Evolutionary conservation across 176 grass and related monocot species (phyloP).

Genomic region (Juncus inflexus): DNA sequence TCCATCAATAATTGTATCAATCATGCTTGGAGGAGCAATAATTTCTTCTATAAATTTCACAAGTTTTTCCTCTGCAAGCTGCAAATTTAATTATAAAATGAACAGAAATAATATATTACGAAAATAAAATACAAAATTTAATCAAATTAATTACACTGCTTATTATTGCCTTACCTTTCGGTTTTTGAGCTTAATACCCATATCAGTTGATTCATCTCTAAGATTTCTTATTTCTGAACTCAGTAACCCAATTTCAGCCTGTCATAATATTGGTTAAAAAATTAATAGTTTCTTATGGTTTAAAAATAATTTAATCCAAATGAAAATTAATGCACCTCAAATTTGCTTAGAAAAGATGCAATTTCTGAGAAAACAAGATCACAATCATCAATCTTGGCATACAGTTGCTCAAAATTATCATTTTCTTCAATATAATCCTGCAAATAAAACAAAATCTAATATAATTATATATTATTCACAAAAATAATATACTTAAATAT

Average conservation of each 20-base stretch:
- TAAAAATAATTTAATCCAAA: constrained; percentile 17
- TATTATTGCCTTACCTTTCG: constrained; percentile 39
- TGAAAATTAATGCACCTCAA: constrained; percentile 43
- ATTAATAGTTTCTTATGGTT: neutral
- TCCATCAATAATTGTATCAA: constrained; percentile 54
- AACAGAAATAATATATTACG: neutral
- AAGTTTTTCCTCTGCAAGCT: constrained; percentile 58
- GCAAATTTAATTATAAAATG: constrained; percentile 17
- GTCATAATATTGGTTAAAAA: constrained; percentile 17
- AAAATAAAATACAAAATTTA: too few relatives aligned
- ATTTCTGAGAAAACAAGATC: constrained; percentile 61
- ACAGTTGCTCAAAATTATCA: constrained; percentile 54
- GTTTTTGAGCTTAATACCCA: constrained; percentile 56
- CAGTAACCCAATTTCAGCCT: constrained; percentile 58
- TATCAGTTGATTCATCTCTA: constrained; percentile 52
- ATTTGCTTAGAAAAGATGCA: constrained; percentile 54
- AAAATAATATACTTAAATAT: neutral
- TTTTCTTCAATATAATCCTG: constrained; percentile 73
- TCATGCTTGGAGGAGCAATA: constrained; percentile 57
- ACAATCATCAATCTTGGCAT: constrained; percentile 63
- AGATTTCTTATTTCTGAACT: constrained; percentile 68
- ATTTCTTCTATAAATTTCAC: constrained; percentile 67
- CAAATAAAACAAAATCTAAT: constrained; percentile 22
- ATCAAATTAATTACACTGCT: too few relatives aligned
- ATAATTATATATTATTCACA: neutral